A percentile compares a stretch with the other conserved stretches of the same genome.
Evolutionary conservation across 306 rosid genomes (phyloP).

Genomic region (Datisca glomerata): DNA sequence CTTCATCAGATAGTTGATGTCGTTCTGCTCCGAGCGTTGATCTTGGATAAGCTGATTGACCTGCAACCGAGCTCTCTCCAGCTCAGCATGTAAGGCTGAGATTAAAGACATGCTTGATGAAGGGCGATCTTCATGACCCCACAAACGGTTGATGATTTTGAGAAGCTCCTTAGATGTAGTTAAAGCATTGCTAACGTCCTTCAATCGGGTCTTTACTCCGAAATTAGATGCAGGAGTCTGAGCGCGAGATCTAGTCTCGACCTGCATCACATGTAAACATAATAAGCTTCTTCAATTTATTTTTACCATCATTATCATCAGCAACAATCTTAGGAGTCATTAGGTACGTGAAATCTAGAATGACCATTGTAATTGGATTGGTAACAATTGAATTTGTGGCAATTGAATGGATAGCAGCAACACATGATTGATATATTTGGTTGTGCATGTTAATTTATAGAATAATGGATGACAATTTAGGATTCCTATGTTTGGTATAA

Average conservation of each 20-base stretch:
- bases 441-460: no score
- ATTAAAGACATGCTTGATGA: slow-evolving; percentile 82
- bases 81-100: slow-evolving; percentile 87
- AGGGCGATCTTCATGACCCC: slow-evolving; percentile 89
- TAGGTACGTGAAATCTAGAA: no score
- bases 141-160: slow-evolving; percentile 79
- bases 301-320: no score
- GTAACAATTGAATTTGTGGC: no score
- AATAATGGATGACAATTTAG: no score
- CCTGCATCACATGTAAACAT: slow-evolving; percentile 29
- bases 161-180: slow-evolving; percentile 87
- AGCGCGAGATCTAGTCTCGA: slow-evolving; percentile 74
- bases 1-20: slow-evolving; percentile 72
- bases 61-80: slow-evolving; percentile 88
- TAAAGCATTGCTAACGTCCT: slow-evolving; percentile 83
- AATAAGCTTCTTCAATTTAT: not conserved
- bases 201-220: slow-evolving; percentile 47
- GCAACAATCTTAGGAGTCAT: no score
- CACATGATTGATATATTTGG: no score
- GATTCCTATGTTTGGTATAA: no score
- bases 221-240: slow-evolving; percentile 53
- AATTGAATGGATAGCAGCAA: no score
- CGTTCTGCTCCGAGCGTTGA: slow-evolving; percentile 69
- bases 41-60: slow-evolving; percentile 89
- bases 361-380: no score